These are phyloP conservation scores for Fusarium foetens DNA, from an alignment of 2,329 filamentous ascomycete species.

Conservation along the genomic window DNA sequence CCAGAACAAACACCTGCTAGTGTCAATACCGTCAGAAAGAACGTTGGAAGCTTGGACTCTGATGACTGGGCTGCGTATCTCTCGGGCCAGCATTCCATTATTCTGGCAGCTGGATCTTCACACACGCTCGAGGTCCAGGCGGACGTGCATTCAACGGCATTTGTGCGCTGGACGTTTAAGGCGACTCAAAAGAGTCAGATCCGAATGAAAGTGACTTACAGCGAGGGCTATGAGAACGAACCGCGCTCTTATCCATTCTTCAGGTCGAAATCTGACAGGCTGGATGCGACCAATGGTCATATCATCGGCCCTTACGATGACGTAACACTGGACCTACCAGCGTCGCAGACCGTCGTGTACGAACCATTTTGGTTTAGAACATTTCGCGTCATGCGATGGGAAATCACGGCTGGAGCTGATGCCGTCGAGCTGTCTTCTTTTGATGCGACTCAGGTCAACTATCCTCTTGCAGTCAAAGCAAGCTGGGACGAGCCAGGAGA, in stretches of 20 bases:
- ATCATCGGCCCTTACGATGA: background rate
- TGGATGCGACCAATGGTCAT: background rate
- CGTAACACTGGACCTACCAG: background rate
- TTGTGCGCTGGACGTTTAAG: background rate
- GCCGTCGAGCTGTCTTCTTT: background rate
- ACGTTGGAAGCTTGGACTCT: accelerated
- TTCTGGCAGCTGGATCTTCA: background rate
- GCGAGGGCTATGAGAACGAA: background rate
- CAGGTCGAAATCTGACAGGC: background rate
- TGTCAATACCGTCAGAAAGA: background rate
- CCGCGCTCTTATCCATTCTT: background rate
- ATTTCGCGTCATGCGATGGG: background rate
- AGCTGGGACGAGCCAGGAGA: background rate
- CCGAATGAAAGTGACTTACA: background rate
- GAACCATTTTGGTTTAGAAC: background rate
- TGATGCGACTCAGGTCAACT: background rate
- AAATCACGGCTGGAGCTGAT: background rate
- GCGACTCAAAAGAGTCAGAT: background rate
- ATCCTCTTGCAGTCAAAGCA: background rate
- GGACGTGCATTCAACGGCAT: background rate
- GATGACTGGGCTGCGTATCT: background rate
- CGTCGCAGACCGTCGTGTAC: background rate
- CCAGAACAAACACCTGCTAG: background rate
- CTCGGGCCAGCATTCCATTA: accelerated
- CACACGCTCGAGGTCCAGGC: background rate